Conservation (phyloP, 2,329 filamentous ascomycete genomes). For the Parastagonospora avenae region DNA sequence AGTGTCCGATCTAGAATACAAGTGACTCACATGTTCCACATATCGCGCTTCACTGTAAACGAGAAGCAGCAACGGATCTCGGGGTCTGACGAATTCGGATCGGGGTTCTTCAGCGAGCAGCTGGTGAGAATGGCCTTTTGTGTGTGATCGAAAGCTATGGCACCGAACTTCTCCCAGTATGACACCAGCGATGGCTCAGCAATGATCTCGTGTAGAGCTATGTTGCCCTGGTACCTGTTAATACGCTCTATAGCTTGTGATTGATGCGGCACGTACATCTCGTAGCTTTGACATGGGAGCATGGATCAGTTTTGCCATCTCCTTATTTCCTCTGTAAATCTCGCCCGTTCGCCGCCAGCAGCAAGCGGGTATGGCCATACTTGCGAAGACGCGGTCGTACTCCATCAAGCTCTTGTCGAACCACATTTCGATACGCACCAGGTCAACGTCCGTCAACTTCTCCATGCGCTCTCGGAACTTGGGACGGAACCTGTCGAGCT, state of each 20-base stretch:
- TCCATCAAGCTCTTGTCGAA: slow-evolving; percentile 97
- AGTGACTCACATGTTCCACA: slow-evolving; percentile 85
- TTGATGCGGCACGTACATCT: slow-evolving; percentile 68
- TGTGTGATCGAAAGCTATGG: slow-evolving; percentile 91
- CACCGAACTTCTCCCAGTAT: slow-evolving; percentile 99
- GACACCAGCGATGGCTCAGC: slow-evolving; percentile 93
- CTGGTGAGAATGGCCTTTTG: slow-evolving; percentile 96
- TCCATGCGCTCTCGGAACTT: slow-evolving; percentile 97
- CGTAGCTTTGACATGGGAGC: slow-evolving; percentile 88
- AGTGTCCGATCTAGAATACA: no score
- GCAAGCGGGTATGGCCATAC: slow-evolving; percentile 97
- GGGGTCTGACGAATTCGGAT: slow-evolving; percentile 65
- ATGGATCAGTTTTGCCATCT: slow-evolving; percentile 96
- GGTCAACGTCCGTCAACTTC: slow-evolving; percentile 86
- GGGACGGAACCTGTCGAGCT: slow-evolving; percentile 89
- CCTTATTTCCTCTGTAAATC: slow-evolving; percentile 96
- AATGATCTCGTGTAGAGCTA: slow-evolving; percentile 93
- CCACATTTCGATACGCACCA: slow-evolving; percentile 98
- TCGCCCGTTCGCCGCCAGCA: slow-evolving; percentile 97
- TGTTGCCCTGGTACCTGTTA: slow-evolving; percentile 72
- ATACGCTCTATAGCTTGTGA: background rate
- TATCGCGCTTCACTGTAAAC: slow-evolving; percentile 92
- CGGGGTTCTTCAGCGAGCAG: slow-evolving; percentile 82
- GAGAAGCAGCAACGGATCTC: slow-evolving; percentile 95
- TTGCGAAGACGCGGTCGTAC: slow-evolving; percentile 97